Percentiles rank a stretch among this genome's conserved stretches.
phyloP scores from a whole-genome alignment of 345 rosid species.

The Turnera subulata region DNA sequence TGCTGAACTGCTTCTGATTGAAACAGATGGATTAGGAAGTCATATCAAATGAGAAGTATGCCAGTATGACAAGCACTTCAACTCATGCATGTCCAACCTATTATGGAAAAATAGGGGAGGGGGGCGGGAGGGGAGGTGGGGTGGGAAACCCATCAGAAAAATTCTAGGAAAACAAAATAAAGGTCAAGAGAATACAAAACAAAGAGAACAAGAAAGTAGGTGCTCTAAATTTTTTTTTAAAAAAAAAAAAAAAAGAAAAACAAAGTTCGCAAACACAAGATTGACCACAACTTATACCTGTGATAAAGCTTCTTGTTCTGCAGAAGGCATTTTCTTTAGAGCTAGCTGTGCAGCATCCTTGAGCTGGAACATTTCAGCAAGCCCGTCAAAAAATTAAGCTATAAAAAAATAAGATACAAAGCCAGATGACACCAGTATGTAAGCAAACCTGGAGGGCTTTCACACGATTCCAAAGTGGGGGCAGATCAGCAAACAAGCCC shows the following conservation, averaged over 20 bases:
- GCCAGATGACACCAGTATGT: slow-evolving; percentile 11
- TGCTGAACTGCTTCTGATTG: no score
- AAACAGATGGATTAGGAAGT: no score
- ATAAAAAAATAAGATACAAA: slow-evolving; percentile 14
- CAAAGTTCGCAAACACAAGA: neutral
- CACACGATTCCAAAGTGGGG: slow-evolving; percentile 90
- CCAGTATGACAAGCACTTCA: no score
- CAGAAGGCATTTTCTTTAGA: slow-evolving; percentile 87
- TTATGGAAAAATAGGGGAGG: no score
- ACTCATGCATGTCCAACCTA: no score
- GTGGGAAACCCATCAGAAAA: no score
- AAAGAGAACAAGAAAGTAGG: no score
- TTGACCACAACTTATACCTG: slow-evolving; percentile 43
- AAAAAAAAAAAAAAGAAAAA: neutral
- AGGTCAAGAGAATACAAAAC: neutral
- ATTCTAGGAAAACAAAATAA: neutral
- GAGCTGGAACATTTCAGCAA: slow-evolving; percentile 48
- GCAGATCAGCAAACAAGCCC: slow-evolving; percentile 66
- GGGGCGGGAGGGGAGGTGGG: no score
- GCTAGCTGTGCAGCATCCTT: slow-evolving; percentile 97
- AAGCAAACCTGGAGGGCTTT: slow-evolving; percentile 82
- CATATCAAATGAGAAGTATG: no score
- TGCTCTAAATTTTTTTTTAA: no score
- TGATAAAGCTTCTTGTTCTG: slow-evolving; percentile 93
- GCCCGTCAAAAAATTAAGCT: slow-evolving; percentile 12